Conservation (phyloP, 768 basidiomycete species). For the Cystobasidium onofrii region DNA sequence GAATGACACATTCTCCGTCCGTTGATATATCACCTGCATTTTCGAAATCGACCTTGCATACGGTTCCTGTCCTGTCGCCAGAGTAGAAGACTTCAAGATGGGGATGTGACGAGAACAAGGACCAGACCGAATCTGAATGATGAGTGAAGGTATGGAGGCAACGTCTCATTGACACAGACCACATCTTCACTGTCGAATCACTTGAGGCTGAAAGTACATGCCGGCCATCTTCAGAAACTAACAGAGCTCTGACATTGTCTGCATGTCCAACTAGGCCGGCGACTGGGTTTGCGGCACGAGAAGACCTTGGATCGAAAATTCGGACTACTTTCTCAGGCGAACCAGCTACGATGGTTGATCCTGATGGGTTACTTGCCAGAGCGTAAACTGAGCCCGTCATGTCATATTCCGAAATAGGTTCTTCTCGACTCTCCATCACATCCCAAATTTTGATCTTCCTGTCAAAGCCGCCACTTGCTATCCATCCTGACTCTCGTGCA, state of each 20-base stretch:
- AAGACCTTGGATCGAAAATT: constrained; percentile 76
- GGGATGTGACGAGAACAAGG: constrained; percentile 77
- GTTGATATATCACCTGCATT: constrained; percentile 62
- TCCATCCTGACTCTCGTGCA: constrained; percentile 73
- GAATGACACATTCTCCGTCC: constrained; percentile 78
- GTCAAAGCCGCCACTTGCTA: constrained; percentile 91
- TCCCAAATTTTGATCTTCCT: constrained; percentile 93
- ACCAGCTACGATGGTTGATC: constrained; percentile 74
- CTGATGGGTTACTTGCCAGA: constrained; percentile 66
- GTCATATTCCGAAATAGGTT: constrained; percentile 51
- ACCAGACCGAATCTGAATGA: constrained; percentile 84
- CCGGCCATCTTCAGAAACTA: constrained; percentile 88
- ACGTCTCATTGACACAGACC: constrained; percentile 77
- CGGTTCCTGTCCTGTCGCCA: constrained; percentile 79
- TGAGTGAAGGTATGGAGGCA: constrained; percentile 94
- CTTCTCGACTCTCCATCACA: constrained; percentile 49
- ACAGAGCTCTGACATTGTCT: constrained; percentile 84
- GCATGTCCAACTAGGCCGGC: constrained; percentile 89
- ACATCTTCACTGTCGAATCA: constrained; percentile 76
- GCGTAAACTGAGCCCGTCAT: constrained; percentile 65
- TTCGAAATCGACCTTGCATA: constrained; percentile 86
- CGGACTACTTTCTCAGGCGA: constrained; percentile 84
- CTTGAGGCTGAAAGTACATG: constrained; percentile 49
- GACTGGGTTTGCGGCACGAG: constrained; percentile 61
- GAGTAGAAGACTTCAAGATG: constrained; percentile 84